Percentiles rank a stretch among this genome's conserved stretches.
Evolutionary conservation across 305 asterid species (phyloP).

Genomic region (Solanum hybrid): DNA sequence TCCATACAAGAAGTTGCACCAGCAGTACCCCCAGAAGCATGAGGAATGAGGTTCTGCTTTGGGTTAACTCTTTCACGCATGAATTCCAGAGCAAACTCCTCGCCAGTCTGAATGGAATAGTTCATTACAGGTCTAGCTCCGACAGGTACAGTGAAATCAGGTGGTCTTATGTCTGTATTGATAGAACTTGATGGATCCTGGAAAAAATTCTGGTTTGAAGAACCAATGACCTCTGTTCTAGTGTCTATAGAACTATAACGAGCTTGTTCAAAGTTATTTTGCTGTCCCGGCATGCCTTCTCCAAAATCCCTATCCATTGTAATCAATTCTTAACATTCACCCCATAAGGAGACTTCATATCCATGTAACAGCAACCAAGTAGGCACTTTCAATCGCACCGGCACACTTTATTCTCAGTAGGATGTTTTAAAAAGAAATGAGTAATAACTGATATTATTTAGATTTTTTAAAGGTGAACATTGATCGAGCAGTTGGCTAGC

Average conservation of each 20-base stretch:
- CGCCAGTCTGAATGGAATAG: conserved; percentile 88
- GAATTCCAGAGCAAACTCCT: conserved; percentile 86
- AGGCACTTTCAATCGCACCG: neutral
- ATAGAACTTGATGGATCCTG: conserved; percentile 53
- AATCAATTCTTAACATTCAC: neutral
- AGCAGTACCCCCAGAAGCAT: conserved; percentile 39
- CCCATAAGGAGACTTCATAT: neutral
- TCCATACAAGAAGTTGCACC: conserved; percentile 33
- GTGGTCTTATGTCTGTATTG: conserved; percentile 44
- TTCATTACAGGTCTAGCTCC: conserved; percentile 63
- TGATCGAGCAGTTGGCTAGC: neutral
- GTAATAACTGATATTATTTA: neutral
- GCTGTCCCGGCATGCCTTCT: conserved; percentile 37
- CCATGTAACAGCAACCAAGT: neutral
- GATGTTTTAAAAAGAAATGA: neutral
- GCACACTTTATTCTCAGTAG: neutral
- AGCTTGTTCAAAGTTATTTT: conserved; percentile 36
- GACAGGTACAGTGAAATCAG: conserved; percentile 36
- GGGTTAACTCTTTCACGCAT: conserved; percentile 87
- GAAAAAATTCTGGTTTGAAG: conserved; percentile 40
- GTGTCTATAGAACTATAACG: conserved; percentile 40
- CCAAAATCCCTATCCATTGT: conserved; percentile 50
- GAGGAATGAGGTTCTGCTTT: conserved; percentile 43
- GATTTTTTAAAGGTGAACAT: neutral
- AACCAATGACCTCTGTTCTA: conserved; percentile 46